These are phyloP conservation scores for Leccinum griseonigrum DNA, from an alignment of 1,284 basidiomycete species.

Conservation along the genomic window DNA sequence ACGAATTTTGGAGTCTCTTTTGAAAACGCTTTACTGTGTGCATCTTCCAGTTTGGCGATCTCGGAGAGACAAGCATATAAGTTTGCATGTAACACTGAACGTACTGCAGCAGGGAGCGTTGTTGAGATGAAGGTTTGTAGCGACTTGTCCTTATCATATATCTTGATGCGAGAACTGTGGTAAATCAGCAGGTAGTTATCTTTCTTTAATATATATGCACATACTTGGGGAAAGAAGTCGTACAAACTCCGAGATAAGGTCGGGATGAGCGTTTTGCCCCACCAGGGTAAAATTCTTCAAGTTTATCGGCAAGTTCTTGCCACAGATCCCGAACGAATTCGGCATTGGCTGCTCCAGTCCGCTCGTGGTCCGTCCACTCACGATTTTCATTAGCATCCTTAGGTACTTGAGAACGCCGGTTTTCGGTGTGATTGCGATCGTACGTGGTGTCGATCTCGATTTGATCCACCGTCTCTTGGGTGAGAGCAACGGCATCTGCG, in stretches of 20 bases:
- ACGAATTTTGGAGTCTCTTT: background rate
- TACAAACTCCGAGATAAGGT: background rate
- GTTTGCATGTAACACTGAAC: background rate
- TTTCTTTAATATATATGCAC: background rate
- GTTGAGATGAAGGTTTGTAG: background rate
- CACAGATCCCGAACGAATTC: no score
- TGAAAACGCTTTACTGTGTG: background rate
- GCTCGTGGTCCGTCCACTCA: no score
- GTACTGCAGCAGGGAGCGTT: background rate
- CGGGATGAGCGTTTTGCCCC: no score
- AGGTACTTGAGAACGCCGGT: no score
- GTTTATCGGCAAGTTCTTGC: no score
- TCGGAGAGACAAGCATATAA: background rate
- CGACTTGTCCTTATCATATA: background rate
- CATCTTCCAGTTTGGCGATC: background rate
- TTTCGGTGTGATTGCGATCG: no score
- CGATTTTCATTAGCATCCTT: no score
- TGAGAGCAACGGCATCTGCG: no score
- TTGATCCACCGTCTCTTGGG: no score
- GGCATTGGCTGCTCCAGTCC: no score
- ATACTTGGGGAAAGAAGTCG: background rate
- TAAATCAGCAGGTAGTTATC: background rate
- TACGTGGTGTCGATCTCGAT: no score
- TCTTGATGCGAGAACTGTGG: background rate
- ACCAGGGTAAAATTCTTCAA: no score